These are phyloP conservation scores for Cladosporium austrohemisphaericum DNA, from an alignment of 2,329 filamentous ascomycete genomes.

Conservation along the genomic window DNA sequence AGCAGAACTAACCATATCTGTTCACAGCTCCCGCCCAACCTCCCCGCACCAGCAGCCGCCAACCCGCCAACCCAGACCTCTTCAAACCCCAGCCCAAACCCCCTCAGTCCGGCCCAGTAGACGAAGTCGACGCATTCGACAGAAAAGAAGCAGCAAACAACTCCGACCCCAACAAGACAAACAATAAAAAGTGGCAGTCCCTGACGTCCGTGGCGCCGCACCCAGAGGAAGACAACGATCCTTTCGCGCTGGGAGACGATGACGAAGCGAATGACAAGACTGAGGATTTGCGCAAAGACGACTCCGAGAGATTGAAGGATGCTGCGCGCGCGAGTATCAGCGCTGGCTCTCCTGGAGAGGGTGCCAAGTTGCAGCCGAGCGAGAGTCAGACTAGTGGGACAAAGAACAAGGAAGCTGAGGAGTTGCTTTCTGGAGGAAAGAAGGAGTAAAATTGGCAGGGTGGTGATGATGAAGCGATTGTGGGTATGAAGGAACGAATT, in stretches of 20 bases:
- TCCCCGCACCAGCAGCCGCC: conserved; percentile 56
- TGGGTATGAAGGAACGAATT: neutral
- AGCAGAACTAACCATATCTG: neutral
- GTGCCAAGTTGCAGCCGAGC: conserved; percentile 27
- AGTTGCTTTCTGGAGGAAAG: conserved; percentile 32
- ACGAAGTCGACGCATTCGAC: conserved; percentile 76
- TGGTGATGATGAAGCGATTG: neutral
- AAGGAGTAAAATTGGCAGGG: conserved; percentile 4
- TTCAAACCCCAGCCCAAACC: conserved; percentile 65
- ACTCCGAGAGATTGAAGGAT: conserved; percentile 49
- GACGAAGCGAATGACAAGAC: conserved; percentile 70
- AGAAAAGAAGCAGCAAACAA: conserved; percentile 55
- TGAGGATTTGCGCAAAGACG: conserved; percentile 56
- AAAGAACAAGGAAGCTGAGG: conserved; percentile 45
- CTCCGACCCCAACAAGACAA: conserved; percentile 39
- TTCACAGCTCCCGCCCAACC: conserved; percentile 47
- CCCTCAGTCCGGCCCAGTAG: conserved; percentile 60
- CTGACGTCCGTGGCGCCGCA: conserved; percentile 79
- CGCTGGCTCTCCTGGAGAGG: conserved; percentile 46
- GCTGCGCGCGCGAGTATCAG: conserved; percentile 50
- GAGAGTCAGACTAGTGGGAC: conserved; percentile 41
- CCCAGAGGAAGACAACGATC: conserved; percentile 86
- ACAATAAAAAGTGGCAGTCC: conserved; percentile 95
- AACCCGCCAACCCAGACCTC: conserved; percentile 71
- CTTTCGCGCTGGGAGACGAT: conserved; percentile 93